Base-by-base conservation (phyloP, 2,329 filamentous ascomycete species). In the Alternaria brassicae region DNA sequence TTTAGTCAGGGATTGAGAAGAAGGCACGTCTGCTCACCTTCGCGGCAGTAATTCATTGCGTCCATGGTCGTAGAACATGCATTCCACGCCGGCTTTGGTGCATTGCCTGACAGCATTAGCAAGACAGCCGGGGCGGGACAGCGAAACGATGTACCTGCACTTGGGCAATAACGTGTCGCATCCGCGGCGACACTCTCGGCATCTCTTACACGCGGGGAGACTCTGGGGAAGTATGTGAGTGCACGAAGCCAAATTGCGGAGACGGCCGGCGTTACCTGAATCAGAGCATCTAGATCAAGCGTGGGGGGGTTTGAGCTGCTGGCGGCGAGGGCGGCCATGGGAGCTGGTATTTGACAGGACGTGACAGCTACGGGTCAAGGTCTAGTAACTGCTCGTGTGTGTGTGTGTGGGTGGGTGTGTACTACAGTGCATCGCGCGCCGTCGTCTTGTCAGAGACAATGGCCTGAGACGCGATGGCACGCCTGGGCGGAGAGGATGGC, bases 121-220 rank as follows among this genome's bases (percentile, higher is more conserved):
- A 37, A 36, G 47, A 47, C 23, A 34, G 42, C 25, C 44, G 3
- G 25, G 17, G 55, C 34, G 42, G 37, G 41, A 58, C 36, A 34
- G 34, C 37, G 47, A 21, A 53, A 37, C 37, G 27, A 41, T 44
- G 41, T 66, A 71, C 72, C 70, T 69, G 69, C 75, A 77, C 53
- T 72, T 75, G 49, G 75, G 75, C 23, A 77, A 69, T 39, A 71
- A 60, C n/a, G 73, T 74, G 62, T 77, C 73, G 66, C 74, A 76
- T 44, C 74, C 74, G 41, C 74, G 72, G 52, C 75, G 72, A 57
- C 73, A 75, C 30, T 77, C 72, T 32, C 75, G 69, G 63, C 74
- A 76, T 54, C 74, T 62, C 56, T 74, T 75, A 59, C 74, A 77
- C 53, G 74, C 74, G 45, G 74, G 74, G 32, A 76, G 67, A 53